Base-by-base conservation (phyloP, 345 rosid genomes). In the Eucalyptus tenuipes region DNA sequence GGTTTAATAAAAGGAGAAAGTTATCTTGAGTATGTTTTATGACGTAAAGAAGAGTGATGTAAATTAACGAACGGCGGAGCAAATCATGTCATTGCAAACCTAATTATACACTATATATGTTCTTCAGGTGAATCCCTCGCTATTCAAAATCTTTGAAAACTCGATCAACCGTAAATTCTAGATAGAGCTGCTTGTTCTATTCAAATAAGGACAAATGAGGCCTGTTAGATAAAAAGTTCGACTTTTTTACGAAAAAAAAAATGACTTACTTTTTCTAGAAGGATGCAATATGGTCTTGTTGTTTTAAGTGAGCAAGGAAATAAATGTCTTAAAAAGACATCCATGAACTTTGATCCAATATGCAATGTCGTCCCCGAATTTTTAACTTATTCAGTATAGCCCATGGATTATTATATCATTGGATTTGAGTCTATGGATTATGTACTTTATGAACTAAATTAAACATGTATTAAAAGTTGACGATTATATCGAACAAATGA, bases 311-410 rank as follows among this genome's bases (percentile, higher is more conserved):
- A 68, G 81, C 81, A 33, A 33, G 44, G 44, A 17, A 31, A 68
- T 4, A 68, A 33, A 33, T 68, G 1, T 15, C 24, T 33, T 18
- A 33, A 68, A 15, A 4, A 33, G 44, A 68, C 33, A 17, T 31
- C 0, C 10, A 0, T n/a, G 3, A 31, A n/a, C 2, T 4, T n/a
- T 15, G 20, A 66, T 8, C 3, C 2, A 31, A 66, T 15, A 8
- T 66, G 0, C 3, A 1, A 15, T 31, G 40, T 7, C 3, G 3
- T n/a, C 8, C 5, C 0, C 4, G 5, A n/a, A 66, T 18, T 66
- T 66, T 14, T 14, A 31, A 1, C 0, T n/a, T 66, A 31, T 66
- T 66, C 22, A 66, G 2, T n/a, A 15, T 66, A 66, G 20, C 0
- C 3, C 18, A 8, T 31, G 10, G 2, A 66, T 31, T 66, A 66